phyloP scores from a whole-genome alignment of 371 early-diverging fungal species.

The Mucor irregularis region DNA sequence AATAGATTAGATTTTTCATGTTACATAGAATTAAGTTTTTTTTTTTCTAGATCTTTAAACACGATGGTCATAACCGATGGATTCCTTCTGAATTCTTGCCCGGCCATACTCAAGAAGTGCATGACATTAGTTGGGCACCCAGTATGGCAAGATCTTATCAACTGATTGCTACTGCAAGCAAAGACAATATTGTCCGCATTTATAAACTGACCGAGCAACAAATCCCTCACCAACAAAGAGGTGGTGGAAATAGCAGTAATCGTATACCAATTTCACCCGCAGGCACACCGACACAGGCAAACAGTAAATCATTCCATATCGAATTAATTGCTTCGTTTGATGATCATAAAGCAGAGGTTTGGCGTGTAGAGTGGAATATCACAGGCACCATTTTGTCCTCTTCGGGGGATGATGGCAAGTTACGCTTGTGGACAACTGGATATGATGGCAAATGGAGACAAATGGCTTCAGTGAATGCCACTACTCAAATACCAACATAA shows the following conservation, averaged over 20 bases:
- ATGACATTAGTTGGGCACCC: slow-evolving; percentile 89
- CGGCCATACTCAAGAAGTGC: slow-evolving; percentile 73
- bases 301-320: slow-evolving; percentile 44
- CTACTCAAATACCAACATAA: slow-evolving; percentile 23
- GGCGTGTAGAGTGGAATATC: slow-evolving; percentile 93
- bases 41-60: slow-evolving; percentile 54
- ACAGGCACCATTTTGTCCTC: slow-evolving; percentile 89
- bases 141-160: slow-evolving; percentile 86
- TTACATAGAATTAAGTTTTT: background rate
- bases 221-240: slow-evolving; percentile 19
- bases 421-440: slow-evolving; percentile 83
- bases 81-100: slow-evolving; percentile 60
- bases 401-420: slow-evolving; percentile 91
- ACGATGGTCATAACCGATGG: slow-evolving; percentile 69
- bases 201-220: slow-evolving; percentile 69
- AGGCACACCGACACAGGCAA: slow-evolving; percentile 14
- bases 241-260: background rate
- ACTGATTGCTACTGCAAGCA: slow-evolving; percentile 89
- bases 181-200: slow-evolving; percentile 85
- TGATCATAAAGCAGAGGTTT: slow-evolving; percentile 79
- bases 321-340: slow-evolving; percentile 62
- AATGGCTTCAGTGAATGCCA: slow-evolving; percentile 63
- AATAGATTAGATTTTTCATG: background rate
- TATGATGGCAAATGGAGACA: slow-evolving; percentile 70
- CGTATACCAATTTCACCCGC: slow-evolving; percentile 10